Evolutionary conservation across 2,329 filamentous ascomycete genomes (phyloP).

Genomic region (Cryphonectria nitschkei): DNA sequence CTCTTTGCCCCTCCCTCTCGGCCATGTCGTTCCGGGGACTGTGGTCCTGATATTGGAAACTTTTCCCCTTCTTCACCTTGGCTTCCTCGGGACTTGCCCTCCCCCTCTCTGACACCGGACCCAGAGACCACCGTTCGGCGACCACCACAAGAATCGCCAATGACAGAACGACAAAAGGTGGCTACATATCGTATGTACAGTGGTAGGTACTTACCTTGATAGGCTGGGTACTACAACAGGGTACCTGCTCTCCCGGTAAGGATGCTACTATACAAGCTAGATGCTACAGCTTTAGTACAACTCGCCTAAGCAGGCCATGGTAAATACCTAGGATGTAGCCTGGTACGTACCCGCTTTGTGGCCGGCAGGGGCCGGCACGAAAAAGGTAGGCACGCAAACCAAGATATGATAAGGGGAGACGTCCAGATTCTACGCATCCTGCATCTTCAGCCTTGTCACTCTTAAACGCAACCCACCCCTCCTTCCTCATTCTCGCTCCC

Average conservation of each 20-base stretch:
- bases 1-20: background rate
- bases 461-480: background rate
- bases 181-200: background rate
- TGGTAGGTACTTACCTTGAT: background rate
- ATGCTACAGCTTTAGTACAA: too few species aligned
- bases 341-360: background rate
- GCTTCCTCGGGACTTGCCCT: background rate
- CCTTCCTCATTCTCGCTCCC: conserved; percentile 9
- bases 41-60: background rate
- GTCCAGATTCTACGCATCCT: too few species aligned
- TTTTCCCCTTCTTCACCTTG: background rate
- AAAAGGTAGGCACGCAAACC: background rate
- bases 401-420: background rate
- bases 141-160: background rate
- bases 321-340: background rate
- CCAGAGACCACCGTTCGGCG: background rate
- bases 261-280: too few species aligned
- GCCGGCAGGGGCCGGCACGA: background rate
- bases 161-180: background rate
- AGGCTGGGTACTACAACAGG: conserved; percentile 4
- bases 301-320: too few species aligned
- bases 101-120: background rate
- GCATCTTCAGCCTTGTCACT: background rate
- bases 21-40: background rate
- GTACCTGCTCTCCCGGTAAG: background rate